Evolutionary conservation across 1,284 basidiomycete species (phyloP).

Genomic region (Anthracocystis panici-leucophaei): DNA sequence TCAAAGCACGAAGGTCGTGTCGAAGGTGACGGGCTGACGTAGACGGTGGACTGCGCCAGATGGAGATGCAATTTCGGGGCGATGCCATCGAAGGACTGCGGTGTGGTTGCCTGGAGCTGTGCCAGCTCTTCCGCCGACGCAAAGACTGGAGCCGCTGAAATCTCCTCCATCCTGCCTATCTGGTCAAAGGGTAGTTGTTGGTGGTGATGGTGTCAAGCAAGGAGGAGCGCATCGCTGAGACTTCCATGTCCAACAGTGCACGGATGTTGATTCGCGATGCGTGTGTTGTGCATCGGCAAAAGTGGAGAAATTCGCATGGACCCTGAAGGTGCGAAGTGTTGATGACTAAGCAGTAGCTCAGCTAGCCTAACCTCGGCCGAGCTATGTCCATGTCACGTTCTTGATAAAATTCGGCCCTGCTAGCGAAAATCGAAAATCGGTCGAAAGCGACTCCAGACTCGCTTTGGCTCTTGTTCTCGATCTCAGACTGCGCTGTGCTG

Average conservation of each 20-base stretch:
- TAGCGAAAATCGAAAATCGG: neutral
- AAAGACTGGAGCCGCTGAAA: conserved; percentile 30
- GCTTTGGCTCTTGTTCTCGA: neutral
- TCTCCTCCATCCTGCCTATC: conserved; percentile 24
- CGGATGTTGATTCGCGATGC: conserved; percentile 6
- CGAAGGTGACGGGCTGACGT: conserved; percentile 41
- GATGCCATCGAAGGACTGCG: conserved; percentile 40
- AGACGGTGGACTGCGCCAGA: conserved; percentile 30
- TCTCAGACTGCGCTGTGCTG: neutral
- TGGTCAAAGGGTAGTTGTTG: neutral
- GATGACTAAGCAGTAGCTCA: conserved; percentile 20
- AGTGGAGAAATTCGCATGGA: conserved; percentile 11
- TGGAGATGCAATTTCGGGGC: conserved; percentile 37
- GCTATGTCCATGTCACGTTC: neutral
- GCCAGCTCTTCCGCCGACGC: conserved; percentile 24
- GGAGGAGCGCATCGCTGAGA: neutral
- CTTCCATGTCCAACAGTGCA: conserved; percentile 5
- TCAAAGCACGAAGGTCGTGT: conserved; percentile 40
- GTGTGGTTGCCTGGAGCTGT: conserved; percentile 46
- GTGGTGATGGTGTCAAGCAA: neutral
- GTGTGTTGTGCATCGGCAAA: conserved; percentile 2
- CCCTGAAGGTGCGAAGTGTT: neutral
- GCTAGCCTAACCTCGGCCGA: neutral
- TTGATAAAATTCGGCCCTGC: neutral
- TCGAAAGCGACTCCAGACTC: neutral